Base-by-base conservation (phyloP, 768 basidiomycete species). In the Nidula microcarpa region DNA sequence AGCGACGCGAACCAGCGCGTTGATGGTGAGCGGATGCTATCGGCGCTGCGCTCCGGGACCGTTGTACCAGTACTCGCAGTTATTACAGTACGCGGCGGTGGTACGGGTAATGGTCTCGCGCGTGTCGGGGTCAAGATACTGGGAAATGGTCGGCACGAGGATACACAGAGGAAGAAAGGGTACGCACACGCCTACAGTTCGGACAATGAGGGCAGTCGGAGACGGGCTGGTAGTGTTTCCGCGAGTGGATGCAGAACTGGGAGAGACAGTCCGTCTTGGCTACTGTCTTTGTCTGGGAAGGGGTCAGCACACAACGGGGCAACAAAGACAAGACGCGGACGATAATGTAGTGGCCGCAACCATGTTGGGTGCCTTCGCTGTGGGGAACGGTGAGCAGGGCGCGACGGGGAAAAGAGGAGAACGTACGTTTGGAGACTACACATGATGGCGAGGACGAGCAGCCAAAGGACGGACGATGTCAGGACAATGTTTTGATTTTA, bases 291-390 rank as follows among this genome's bases (percentile, higher is more conserved):
- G 81, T 85, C 81, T 84, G 69, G 34, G 36, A 33, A 14, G 51
- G 49, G 47, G 55, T 23, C 47, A 23, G 54, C 48, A 50, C 44
- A 57, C 49, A 13, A 54, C 48, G 49, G 55, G 46, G 36, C 54
- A 49, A 23, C 43, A 51, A 44, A n/a, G 51, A 54, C 10, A 50
- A 11, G 33, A 50, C 53, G 74, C 82, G 60, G 52, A 86, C 85
- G 60, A 84, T 78, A 49, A 83, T 74, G 68, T 90, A 91, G 76
- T 91, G 90, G 55, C 89, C 89, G 66, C 89, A 91, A 63, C 85
- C 87, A 63, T 84, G 75, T 72, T 84, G 82, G 56, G 79, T 84
- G 57, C 86, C 89, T 77, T 88, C 85, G 62, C 88, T 90, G 72
- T 37, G 53, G 52, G 53, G 61, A 56, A 55, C 53, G 60, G 63